Evolutionary conservation across 2,329 filamentous ascomycete genomes (phyloP).

Genomic region (Nigrospora sphaerica): DNA sequence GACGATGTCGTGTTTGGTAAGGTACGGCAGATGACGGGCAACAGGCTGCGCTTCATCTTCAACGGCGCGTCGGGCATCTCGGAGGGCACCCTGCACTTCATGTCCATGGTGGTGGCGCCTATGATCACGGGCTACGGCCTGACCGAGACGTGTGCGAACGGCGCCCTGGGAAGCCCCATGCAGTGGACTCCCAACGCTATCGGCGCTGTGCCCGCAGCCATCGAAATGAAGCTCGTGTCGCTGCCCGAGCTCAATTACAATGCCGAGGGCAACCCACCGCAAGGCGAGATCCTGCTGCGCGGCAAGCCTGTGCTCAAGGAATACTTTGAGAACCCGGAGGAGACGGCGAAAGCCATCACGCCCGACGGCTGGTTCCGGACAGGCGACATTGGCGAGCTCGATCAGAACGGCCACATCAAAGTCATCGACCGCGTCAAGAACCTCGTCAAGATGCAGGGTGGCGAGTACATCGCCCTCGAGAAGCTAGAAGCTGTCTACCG

Average conservation of each 20-base stretch:
- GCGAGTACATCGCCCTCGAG: slow-evolving; percentile 95
- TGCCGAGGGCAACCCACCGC: slow-evolving; percentile 65
- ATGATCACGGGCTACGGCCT: slow-evolving; percentile 94
- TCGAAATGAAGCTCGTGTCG: slow-evolving; percentile 90
- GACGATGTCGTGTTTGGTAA: slow-evolving; percentile 87
- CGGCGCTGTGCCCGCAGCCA: slow-evolving; percentile 67
- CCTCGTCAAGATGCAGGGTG: slow-evolving; percentile 88
- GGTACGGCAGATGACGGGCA: slow-evolving; percentile 84
- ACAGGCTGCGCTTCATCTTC: slow-evolving; percentile 80
- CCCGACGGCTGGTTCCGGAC: slow-evolving; percentile 95
- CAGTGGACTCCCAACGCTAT: slow-evolving; percentile 74
- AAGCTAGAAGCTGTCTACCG: slow-evolving; percentile 92
- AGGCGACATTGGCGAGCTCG: slow-evolving; percentile 89
- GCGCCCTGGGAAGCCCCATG: slow-evolving; percentile 73
- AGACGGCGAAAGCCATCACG: slow-evolving; percentile 72
- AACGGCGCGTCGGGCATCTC: slow-evolving; percentile 91
- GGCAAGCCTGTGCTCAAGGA: slow-evolving; percentile 67
- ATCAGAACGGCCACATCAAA: slow-evolving; percentile 68
- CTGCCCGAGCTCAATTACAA: slow-evolving; percentile 84
- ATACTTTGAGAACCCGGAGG: slow-evolving; percentile 81
- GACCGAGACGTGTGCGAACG: slow-evolving; percentile 86
- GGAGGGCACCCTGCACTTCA: slow-evolving; percentile 79
- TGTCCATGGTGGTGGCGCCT: slow-evolving; percentile 85
- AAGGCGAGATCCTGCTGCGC: slow-evolving; percentile 88
- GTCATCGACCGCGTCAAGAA: slow-evolving; percentile 99